A percentile compares a stretch with the other conserved stretches of the same genome.
phyloP scores from a whole-genome alignment of 192 early-diverging fungal species.

The Bifiguratus adelaidae region DNA sequence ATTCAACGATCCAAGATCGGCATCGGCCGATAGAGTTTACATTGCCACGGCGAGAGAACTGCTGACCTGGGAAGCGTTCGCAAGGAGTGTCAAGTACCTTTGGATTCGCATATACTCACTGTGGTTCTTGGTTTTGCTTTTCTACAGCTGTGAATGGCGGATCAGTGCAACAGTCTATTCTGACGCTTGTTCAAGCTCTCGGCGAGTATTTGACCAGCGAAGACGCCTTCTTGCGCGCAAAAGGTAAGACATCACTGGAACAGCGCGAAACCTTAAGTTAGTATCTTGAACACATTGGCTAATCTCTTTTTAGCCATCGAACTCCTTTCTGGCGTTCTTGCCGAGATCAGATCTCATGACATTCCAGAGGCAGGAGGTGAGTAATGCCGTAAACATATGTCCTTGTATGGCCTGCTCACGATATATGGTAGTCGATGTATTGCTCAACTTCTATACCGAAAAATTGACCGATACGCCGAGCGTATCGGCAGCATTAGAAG shows the following conservation, averaged over 20 bases:
- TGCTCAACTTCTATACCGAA: constrained; percentile 67
- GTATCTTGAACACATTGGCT: not conserved
- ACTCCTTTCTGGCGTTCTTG: constrained; percentile 51
- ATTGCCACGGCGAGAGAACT: too few relatives aligned
- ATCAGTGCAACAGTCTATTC: constrained; percentile 44
- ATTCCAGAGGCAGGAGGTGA: constrained; percentile 43
- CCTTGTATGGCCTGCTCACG: not conserved
- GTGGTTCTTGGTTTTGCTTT: too few relatives aligned
- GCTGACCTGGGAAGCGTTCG: too few relatives aligned
- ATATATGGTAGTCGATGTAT: constrained; percentile 30
- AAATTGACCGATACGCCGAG: constrained; percentile 63
- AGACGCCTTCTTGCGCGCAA: constrained; percentile 78
- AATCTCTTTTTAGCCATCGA: constrained; percentile 36
- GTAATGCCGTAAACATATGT: not conserved
- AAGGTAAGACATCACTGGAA: constrained; percentile 35
- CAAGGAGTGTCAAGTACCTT: too few relatives aligned
- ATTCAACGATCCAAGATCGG: too few relatives aligned
- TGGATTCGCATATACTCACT: too few relatives aligned
- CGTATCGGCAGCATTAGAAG: constrained; percentile 52
- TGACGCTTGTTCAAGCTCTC: constrained; percentile 71
- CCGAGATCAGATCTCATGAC: constrained; percentile 27
- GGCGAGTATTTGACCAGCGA: constrained; percentile 66
- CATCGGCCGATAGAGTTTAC: too few relatives aligned
- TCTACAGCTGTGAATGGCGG: constrained; percentile 14
- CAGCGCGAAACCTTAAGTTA: not conserved